phyloP scores from a whole-genome alignment of 2,329 filamentous ascomycete species.

The Aspergillus udagawae region DNA sequence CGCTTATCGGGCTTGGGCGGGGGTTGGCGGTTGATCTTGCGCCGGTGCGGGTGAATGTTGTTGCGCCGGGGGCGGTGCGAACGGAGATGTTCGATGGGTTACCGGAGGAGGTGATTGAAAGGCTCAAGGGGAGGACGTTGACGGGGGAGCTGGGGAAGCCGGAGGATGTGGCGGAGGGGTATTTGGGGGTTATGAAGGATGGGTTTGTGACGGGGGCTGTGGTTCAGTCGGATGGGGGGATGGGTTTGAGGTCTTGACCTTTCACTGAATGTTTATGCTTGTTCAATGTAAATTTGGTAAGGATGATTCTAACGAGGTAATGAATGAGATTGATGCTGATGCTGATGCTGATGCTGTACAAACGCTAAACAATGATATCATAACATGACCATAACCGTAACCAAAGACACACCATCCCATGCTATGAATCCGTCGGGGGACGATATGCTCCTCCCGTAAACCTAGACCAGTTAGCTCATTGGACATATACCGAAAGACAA shows the following conservation, averaged over 20 bases:
- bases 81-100: no score
- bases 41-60: no score
- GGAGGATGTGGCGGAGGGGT: conserved; percentile 43
- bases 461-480: conserved; percentile 6
- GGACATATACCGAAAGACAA: no score
- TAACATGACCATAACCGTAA: background rate
- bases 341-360: background rate
- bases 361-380: background rate
- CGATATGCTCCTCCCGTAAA: conserved; percentile 11
- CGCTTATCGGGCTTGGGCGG: no score
- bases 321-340: background rate
- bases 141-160: conserved; percentile 23
- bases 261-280: background rate
- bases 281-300: background rate
- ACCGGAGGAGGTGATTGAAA: conserved; percentile 21
- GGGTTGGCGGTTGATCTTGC: no score
- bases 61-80: no score
- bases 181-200: conserved; percentile 45
- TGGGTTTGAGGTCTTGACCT: conserved; percentile 18
- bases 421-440: conserved; percentile 4
- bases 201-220: conserved; percentile 34
- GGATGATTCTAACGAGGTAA: background rate
- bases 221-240: conserved; percentile 36
- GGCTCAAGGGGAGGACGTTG: conserved; percentile 15
- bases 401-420: background rate